These are phyloP conservation scores for Monosporascus sp. DNA, from an alignment of 2,329 filamentous ascomycete species.

Conservation along the genomic window DNA sequence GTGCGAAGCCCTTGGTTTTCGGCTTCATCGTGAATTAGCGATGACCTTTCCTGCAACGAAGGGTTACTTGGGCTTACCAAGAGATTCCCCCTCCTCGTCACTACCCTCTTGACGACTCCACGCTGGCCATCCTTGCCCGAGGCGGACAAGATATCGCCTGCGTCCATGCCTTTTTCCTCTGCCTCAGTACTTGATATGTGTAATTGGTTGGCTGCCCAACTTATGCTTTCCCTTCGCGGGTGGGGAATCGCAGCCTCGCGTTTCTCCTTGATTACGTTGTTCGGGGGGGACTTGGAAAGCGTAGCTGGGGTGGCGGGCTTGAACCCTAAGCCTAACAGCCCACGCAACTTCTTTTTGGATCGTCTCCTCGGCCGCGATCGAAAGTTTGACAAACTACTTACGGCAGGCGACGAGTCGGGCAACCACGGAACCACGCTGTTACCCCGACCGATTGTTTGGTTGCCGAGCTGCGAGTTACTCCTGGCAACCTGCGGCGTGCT, in stretches of 20 bases:
- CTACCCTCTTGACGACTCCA: constrained; percentile 74
- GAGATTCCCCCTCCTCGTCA: constrained; percentile 83
- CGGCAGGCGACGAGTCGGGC: constrained; percentile 61
- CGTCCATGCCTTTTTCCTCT: constrained; percentile 58
- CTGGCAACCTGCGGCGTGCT: constrained; percentile 76
- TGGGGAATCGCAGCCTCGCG: constrained; percentile 35
- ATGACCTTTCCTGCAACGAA: neutral
- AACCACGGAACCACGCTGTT: constrained; percentile 52
- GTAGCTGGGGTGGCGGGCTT: constrained; percentile 33
- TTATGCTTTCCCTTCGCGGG: constrained; percentile 79
- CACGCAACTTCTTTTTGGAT: constrained; percentile 47
- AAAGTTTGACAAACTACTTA: constrained; percentile 78
- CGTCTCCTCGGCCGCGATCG: constrained; percentile 67
- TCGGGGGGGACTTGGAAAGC: constrained; percentile 71
- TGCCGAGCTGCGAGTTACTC: constrained; percentile 41
- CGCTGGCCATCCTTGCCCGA: constrained; percentile 54
- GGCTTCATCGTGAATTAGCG: constrained; percentile 52
- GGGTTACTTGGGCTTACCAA: constrained; percentile 52
- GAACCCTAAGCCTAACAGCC: constrained; percentile 46
- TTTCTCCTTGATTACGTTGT: constrained; percentile 30
- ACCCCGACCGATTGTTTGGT: constrained; percentile 38
- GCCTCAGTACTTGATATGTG: constrained; percentile 79
- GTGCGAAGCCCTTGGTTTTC: constrained; percentile 92
- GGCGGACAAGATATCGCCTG: constrained; percentile 36
- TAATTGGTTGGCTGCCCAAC: constrained; percentile 82